Percentiles rank a stretch among this genome's conserved stretches.
phyloP scores from a whole-genome alignment of 73 alveolate genomes.

The Uronychia binucleata region DNA sequence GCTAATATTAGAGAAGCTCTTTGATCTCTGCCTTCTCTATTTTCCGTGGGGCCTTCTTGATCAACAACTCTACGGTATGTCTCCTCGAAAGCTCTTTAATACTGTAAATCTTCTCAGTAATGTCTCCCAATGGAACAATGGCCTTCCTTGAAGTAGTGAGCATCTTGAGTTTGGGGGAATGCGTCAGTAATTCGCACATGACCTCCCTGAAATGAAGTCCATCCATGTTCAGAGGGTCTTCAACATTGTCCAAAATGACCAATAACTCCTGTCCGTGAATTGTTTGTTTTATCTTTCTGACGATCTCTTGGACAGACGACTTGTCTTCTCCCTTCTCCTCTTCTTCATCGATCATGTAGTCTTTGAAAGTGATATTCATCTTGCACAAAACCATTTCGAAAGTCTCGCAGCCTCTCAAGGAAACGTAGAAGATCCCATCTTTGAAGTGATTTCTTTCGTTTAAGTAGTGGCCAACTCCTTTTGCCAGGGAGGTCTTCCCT shows the following conservation, averaged over 20 bases:
- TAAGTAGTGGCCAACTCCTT: conserved; percentile 46
- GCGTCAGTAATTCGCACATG: conserved; percentile 14
- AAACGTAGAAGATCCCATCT: conserved; percentile 57
- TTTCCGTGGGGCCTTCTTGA: conserved; percentile 58
- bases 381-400: conserved; percentile 39
- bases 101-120: conserved; percentile 21
- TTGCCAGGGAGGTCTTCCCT: conserved; percentile 69
- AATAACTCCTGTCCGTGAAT: conserved; percentile 43
- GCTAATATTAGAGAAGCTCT: conserved; percentile 28
- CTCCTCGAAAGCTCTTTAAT: conserved; percentile 15
- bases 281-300: not conserved
- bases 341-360: not conserved
- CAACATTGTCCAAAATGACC: conserved; percentile 56
- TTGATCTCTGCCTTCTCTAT: conserved; percentile 42
- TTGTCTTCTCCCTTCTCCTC: conserved; percentile 12
- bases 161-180: conserved; percentile 31
- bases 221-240: conserved; percentile 48
- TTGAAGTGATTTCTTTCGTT: conserved; percentile 47
- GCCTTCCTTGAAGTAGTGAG: conserved; percentile 27
- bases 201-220: conserved; percentile 26
- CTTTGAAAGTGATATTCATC: conserved; percentile 23
- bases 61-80: conserved; percentile 32
- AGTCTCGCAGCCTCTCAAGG: conserved; percentile 46
- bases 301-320: not conserved
- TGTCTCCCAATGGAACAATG: conserved; percentile 17